These are phyloP conservation scores for Corylus heterophylla DNA, from an alignment of 306 rosid species.

Conservation along the genomic window DNA sequence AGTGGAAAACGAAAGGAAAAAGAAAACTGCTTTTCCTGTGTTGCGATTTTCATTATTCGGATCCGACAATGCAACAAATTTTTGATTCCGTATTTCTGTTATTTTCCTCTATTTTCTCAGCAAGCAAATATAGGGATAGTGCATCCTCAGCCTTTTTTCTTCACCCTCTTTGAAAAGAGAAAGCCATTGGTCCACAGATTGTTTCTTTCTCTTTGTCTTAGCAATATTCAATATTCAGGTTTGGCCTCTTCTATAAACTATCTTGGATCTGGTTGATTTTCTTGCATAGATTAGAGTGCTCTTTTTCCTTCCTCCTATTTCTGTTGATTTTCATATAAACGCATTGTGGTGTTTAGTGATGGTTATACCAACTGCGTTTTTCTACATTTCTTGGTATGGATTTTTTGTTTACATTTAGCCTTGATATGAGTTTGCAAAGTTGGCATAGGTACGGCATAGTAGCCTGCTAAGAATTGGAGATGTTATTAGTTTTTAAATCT, in stretches of 20 bases:
- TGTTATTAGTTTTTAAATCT: too few species aligned
- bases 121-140: not conserved
- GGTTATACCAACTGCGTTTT: slow-evolving; percentile 1
- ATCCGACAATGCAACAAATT: not conserved
- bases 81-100: not conserved
- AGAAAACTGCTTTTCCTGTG: not conserved
- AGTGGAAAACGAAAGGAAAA: not conserved
- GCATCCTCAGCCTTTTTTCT: not conserved
- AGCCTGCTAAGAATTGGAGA: too few species aligned
- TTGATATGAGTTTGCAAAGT: not conserved
- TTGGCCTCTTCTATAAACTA: not conserved
- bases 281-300: not conserved
- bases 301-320: not conserved
- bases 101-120: not conserved
- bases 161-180: not conserved
- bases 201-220: not conserved
- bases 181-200: not conserved
- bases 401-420: not conserved
- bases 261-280: not conserved
- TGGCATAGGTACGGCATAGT: too few species aligned
- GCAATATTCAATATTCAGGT: not conserved
- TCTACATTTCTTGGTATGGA: not conserved
- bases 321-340: not conserved
- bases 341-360: not conserved
- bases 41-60: not conserved